Conservation (phyloP, 345 rosid genomes). For the Citrus glauca region DNA sequence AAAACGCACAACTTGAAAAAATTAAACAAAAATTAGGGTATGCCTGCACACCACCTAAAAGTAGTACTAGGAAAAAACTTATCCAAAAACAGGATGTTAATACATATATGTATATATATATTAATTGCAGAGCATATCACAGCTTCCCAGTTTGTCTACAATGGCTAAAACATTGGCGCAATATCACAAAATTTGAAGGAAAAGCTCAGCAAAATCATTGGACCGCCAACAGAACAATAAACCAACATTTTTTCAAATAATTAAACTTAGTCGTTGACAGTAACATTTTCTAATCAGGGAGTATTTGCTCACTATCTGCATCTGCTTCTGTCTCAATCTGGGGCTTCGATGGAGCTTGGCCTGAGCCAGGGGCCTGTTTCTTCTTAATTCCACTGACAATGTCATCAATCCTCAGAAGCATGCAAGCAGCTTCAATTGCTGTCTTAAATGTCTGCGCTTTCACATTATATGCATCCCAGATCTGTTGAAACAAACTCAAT, state of each 20-base stretch:
- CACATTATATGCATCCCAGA: conserved; percentile 97
- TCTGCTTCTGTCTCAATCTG: conserved; percentile 87
- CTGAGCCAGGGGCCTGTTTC: conserved; percentile 83
- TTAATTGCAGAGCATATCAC: not conserved
- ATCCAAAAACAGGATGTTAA: too few relatives aligned
- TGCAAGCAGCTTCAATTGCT: conserved; percentile 89
- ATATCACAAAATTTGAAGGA: not conserved
- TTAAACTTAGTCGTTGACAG: too few relatives aligned
- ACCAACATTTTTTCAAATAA: not conserved
- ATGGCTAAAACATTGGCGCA: not conserved
- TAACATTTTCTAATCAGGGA: conserved; percentile 53
- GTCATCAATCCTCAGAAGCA: conserved; percentile 94
- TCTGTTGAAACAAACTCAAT: conserved; percentile 31
- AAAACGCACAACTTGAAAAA: too few relatives aligned
- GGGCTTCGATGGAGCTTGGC: conserved; percentile 55
- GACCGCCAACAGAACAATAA: not conserved
- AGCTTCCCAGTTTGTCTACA: not conserved
- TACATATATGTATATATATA: too few relatives aligned
- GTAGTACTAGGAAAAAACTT: too few relatives aligned
- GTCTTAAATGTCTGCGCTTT: conserved; percentile 94
- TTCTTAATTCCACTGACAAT: conserved; percentile 98
- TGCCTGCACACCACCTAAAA: too few relatives aligned
- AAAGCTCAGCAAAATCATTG: not conserved
- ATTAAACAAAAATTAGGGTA: too few relatives aligned
- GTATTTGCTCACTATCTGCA: conserved; percentile 88